Base-by-base conservation (phyloP, 2,329 filamentous ascomycete species). In the Aspergillus sp. region DNA sequence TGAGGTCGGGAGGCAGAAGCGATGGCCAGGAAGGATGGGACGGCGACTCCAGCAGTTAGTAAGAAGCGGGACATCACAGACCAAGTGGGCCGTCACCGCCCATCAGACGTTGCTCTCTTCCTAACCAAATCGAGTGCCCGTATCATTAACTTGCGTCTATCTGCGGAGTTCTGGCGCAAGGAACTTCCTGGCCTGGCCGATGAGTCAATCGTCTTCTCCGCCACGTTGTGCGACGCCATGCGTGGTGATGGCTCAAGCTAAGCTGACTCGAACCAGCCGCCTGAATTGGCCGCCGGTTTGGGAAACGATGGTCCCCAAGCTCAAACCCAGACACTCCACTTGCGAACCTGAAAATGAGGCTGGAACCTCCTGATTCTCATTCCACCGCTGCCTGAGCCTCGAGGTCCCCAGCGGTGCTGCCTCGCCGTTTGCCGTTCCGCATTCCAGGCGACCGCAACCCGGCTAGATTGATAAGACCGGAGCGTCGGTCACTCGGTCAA, bases 41-140 rank as follows among this genome's bases (percentile, higher is more conserved):
- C 24, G 34, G 41, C 15, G 42, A 30, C 30, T 24, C 33, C 34
- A 34, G 46, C 34, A 34, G 34, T 24, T 30, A 62, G 53, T 59
- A 59, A 61, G 41, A 59, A 57, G 60, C 63, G 59, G 61, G 59
- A 63, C 62, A 60, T 60, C 53, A 57, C 62, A 64, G 56, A 62
- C 69, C 24, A 6, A 15, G 30, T 48, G 17, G 52, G 40, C 40
- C 34, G 27, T 41, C 47, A 45, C 48, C 54, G 54, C 37, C 40
- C 27, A 37, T n/a, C 34, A n/a, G 34, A n/a, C 5, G 34, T 8
- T 49, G 40, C 52, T 39, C 52, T 27, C 45, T 22, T 13, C 34
- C 44, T 8, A 42, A 22, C 54, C 54, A 41, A 24, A 53, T 47
- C 42, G 41, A 53, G 51, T 53, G 19, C 41, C 51, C 51, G 48